phyloP scores from a whole-genome alignment of 2,329 filamentous ascomycete species.

The Dactylellina sp. region DNA sequence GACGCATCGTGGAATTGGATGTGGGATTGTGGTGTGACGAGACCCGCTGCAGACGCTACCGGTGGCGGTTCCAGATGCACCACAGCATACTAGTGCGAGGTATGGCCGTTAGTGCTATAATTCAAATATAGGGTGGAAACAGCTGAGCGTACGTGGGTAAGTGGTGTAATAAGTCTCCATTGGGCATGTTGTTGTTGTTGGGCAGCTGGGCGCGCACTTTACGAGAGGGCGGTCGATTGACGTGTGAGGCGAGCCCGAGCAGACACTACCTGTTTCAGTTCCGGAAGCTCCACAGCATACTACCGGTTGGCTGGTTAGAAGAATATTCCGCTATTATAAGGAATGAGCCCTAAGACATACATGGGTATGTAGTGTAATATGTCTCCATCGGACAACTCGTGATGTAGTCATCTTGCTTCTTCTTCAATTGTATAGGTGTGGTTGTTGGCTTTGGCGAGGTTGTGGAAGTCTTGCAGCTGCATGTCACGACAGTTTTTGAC shows the following conservation, averaged over 20 bases:
- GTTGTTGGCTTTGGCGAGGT: not conserved
- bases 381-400: constrained; percentile 41
- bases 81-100: constrained; percentile 41
- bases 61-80: constrained; percentile 27
- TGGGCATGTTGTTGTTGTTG: constrained; percentile 25
- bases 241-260: constrained; percentile 9
- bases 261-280: constrained; percentile 17
- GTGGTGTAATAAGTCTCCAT: constrained; percentile 52
- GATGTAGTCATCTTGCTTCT: constrained; percentile 7
- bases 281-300: constrained; percentile 20
- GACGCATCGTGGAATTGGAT: constrained; percentile 36
- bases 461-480: constrained; percentile 11
- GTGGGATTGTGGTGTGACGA: constrained; percentile 30
- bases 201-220: constrained; percentile 24
- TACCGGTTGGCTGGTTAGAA: not conserved
- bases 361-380: constrained; percentile 44
- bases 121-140: not conserved
- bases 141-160: constrained; percentile 26
- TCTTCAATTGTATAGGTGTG: not conserved
- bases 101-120: not conserved
- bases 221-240: not conserved
- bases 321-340: not conserved
- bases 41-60: constrained; percentile 41
- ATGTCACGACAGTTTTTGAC: not conserved
- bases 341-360: constrained; percentile 6